phyloP scores from a whole-genome alignment of 2,329 filamentous ascomycete genomes.

The Fusarium transvaalense region DNA sequence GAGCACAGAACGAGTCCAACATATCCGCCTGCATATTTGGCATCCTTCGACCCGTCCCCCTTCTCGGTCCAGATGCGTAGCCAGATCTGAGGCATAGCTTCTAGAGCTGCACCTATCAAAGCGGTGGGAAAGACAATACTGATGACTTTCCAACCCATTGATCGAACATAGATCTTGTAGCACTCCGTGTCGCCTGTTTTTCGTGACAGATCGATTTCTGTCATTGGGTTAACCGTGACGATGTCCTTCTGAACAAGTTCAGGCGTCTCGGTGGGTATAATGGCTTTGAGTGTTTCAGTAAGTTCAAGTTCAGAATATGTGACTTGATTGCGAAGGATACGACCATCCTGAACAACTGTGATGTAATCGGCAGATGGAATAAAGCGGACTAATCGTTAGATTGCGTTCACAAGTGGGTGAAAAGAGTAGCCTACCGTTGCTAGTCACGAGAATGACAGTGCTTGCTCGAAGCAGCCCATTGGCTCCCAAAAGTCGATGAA shows the following conservation, averaged over 20 bases:
- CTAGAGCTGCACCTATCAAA: slow-evolving; percentile 25
- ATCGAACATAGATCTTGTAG: slow-evolving; percentile 48
- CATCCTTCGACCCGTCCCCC: slow-evolving; percentile 38
- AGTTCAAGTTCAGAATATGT: slow-evolving; percentile 35
- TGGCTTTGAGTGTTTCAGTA: neutral
- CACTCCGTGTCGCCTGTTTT: slow-evolving; percentile 49
- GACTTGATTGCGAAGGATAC: slow-evolving; percentile 45
- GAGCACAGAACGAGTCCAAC: slow-evolving; percentile 38
- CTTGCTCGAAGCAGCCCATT: slow-evolving; percentile 57
- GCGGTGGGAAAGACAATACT: slow-evolving; percentile 28
- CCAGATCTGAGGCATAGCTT: slow-evolving; percentile 49
- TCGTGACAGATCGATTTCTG: slow-evolving; percentile 44
- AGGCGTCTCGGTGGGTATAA: neutral
- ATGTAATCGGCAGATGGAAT: slow-evolving; percentile 44
- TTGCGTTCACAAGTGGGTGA: accelerated
- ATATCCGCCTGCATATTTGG: slow-evolving; percentile 43
- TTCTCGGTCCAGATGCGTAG: slow-evolving; percentile 46
- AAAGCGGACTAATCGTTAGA: slow-evolving; percentile 41
- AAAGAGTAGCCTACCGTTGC: slow-evolving; percentile 4
- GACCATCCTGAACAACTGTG: slow-evolving; percentile 44
- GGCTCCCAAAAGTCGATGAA: slow-evolving; percentile 56
- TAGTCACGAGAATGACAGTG: slow-evolving; percentile 49
- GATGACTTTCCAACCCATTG: slow-evolving; percentile 44
- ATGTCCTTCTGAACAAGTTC: neutral
- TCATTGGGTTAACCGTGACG: neutral